Evolutionary conservation across 2,329 filamentous ascomycete species (phyloP), one percentile per base, ranked within the genome.

Genomic region (Sporothrix variecibatus): DNA sequence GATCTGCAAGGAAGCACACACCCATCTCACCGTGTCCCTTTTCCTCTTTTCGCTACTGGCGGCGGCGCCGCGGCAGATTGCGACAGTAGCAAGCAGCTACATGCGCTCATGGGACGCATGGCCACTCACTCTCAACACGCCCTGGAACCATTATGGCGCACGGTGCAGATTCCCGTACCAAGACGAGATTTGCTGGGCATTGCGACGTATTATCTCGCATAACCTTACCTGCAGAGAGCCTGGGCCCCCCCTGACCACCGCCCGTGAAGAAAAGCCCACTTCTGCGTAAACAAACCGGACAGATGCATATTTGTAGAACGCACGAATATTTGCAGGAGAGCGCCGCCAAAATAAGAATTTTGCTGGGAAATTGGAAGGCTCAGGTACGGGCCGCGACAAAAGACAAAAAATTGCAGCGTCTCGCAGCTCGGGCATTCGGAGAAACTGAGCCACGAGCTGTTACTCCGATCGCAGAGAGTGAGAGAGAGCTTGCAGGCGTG

Each of bases 241-340:
- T 15, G 23, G 23, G 23, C 12, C 11, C 53, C 11, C 53, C 69
- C 70, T 53, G 62, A 38, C 46, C 40, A 34, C 40, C n/a, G 34
- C n/a, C 60, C 9, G 15, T 23, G 23, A 46, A 40, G n/a, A n/a
- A n/a, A 28, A 72, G 43, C 56, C 70, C 53, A 72, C 70, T 62
- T 72, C 70, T 72, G 53, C 70, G 70, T 62, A 72, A 72, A 72
- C 51, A 72, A 72, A 72, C 70, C 70, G 70, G 70, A 34, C 23
- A 56, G 17, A 60, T 23, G 56, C 23, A 58, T 58, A 58, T 58
- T n/a, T 28, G 56, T 17, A 60, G 40, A 15, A 6, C 28, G n/a
- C n/a, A 65, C 60, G 20, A 69, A 69, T 28, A 34, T 68, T 49
- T 15, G 23, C 15, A 49, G 26, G 40, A 68, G 38, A 51, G 15